Evolutionary conservation across 768 basidiomycete species (phyloP).

Genomic region (Lepiota venenata): DNA sequence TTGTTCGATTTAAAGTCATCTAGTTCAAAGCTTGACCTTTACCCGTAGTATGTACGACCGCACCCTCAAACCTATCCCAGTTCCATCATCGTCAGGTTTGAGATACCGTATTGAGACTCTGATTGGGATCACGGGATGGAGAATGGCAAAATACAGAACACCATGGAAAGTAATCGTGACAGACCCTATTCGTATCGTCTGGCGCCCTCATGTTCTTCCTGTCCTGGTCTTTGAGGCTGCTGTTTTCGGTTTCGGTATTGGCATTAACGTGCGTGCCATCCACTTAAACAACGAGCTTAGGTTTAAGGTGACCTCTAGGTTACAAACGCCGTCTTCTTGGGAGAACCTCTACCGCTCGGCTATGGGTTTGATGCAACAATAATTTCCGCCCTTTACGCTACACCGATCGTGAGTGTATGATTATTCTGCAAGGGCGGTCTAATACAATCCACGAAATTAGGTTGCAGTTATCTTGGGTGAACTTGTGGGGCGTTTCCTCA

Average conservation of each 20-base stretch:
- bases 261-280: conserved; percentile 31
- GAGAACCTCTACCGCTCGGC: conserved; percentile 17
- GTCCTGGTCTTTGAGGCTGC: conserved; percentile 48
- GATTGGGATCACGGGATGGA: conserved; percentile 57
- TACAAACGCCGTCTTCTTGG: conserved; percentile 25
- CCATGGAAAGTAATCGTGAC: conserved; percentile 44
- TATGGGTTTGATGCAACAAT: conserved; percentile 36
- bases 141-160: conserved; percentile 56
- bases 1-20: not conserved
- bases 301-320: conserved; percentile 31
- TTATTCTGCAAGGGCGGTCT: not conserved
- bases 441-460: conserved; percentile 8
- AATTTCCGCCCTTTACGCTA: conserved; percentile 34
- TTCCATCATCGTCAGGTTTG: conserved; percentile 36
- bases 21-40: not conserved
- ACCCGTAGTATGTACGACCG: conserved; percentile 59
- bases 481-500: conserved; percentile 29
- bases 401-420: conserved; percentile 27
- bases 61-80: conserved; percentile 46
- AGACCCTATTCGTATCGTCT: conserved; percentile 48
- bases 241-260: conserved; percentile 29
- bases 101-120: conserved; percentile 57
- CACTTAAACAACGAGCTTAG: not conserved
- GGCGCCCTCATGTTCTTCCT: conserved; percentile 58
- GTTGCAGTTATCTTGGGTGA: conserved; percentile 35